These are phyloP conservation scores for Exophiala sp. DNA, from an alignment of 2,329 filamentous ascomycete species.

Conservation along the genomic window DNA sequence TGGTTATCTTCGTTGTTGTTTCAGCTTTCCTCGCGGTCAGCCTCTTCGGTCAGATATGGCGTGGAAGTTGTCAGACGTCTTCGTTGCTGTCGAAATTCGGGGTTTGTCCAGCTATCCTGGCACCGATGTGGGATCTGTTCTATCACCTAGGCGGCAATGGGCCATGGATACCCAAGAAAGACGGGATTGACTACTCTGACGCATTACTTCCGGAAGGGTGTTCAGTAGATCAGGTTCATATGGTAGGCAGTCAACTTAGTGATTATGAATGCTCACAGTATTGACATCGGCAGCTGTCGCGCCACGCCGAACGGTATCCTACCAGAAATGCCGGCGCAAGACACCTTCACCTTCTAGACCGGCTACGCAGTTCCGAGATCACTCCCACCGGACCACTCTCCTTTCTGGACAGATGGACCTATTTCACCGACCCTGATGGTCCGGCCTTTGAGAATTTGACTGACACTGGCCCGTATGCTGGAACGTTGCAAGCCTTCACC, in stretches of 20 bases:
- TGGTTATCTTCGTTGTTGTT: slow-evolving; percentile 6
- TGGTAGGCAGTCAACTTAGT: slow-evolving; percentile 38
- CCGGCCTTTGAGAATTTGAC: slow-evolving; percentile 51
- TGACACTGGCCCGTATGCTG: slow-evolving; percentile 51
- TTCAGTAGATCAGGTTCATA: slow-evolving; percentile 52
- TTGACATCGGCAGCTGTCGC: slow-evolving; percentile 43
- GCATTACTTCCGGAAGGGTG: slow-evolving; percentile 46
- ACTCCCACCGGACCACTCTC: slow-evolving; percentile 46
- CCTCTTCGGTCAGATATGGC: slow-evolving; percentile 2
- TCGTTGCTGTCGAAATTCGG: slow-evolving; percentile 3
- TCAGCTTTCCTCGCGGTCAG: slow-evolving; percentile 3
- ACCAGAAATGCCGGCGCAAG: slow-evolving; percentile 45
- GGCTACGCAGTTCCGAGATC: slow-evolving; percentile 40
- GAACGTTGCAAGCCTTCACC: slow-evolving; percentile 49
- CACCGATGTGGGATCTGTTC: slow-evolving; percentile 43
- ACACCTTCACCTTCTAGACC: slow-evolving; percentile 45
- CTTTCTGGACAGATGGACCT: slow-evolving; percentile 52
- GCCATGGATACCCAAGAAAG: slow-evolving; percentile 49
- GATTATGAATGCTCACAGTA: background rate
- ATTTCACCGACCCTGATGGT: slow-evolving; percentile 43
- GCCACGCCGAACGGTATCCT: slow-evolving; percentile 55
- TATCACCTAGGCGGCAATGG: slow-evolving; percentile 52
- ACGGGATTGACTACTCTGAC: slow-evolving; percentile 38
- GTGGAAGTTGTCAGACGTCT: slow-evolving; percentile 5
- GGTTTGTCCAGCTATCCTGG: slow-evolving; percentile 10